These are phyloP conservation scores for Persicaria maculosa DNA, from an alignment of 148 eudicot genomes.

Conservation along the genomic window DNA sequence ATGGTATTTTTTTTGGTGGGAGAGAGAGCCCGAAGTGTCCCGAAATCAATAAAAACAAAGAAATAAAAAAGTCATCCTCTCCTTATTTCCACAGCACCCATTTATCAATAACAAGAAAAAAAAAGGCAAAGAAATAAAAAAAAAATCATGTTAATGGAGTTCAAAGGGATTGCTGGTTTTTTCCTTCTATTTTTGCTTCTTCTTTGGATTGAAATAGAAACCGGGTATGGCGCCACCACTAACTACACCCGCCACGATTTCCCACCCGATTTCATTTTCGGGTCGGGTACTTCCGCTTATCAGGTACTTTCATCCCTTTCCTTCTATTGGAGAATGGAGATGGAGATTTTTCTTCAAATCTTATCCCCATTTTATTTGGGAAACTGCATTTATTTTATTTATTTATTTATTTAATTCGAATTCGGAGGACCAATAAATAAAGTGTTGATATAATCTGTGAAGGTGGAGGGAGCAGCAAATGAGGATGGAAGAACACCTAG, in stretches of 20 bases:
- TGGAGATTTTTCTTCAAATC: neutral
- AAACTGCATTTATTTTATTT: no score
- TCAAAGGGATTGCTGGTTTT: neutral
- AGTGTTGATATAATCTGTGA: neutral
- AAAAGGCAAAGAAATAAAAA: neutral
- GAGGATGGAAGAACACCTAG: constrained; percentile 14
- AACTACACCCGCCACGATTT: constrained; percentile 17
- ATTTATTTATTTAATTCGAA: neutral
- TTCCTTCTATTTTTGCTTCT: neutral
- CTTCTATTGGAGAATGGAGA: neutral
- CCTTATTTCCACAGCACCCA: neutral
- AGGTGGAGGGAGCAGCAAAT: constrained; percentile 17
- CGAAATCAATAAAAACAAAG: no score
- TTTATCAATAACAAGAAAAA: neutral
- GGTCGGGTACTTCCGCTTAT: constrained; percentile 27
- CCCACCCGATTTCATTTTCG: constrained; percentile 23
- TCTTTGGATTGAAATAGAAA: neutral
- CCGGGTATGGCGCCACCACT: neutral
- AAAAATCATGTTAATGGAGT: neutral
- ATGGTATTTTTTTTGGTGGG: no score
- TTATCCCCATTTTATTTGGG: no score
- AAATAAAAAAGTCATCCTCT: no score
- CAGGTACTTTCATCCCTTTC: constrained; percentile 15
- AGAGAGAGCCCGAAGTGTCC: no score
- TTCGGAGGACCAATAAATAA: neutral